Evolutionary conservation across 2,329 filamentous ascomycete genomes (phyloP).

Genomic region (Colletotrichum navitas): DNA sequence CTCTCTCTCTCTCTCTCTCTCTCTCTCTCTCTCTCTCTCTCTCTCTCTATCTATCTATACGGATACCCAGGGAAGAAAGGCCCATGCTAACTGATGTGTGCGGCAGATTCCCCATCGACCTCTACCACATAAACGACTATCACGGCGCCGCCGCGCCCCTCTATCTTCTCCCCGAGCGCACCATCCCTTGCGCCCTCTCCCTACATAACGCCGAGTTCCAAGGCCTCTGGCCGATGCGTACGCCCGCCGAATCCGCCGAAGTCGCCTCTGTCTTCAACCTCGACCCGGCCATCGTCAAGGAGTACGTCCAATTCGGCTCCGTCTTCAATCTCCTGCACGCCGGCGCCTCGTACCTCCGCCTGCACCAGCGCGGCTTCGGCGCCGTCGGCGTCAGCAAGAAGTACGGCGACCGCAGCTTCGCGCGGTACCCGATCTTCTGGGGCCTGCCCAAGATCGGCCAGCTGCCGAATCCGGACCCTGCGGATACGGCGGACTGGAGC

Average conservation of each 20-base stretch:
- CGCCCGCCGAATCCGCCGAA: slow-evolving; percentile 70
- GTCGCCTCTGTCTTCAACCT: slow-evolving; percentile 75
- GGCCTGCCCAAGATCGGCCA: slow-evolving; percentile 72
- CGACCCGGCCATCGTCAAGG: slow-evolving; percentile 65
- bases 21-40: background rate
- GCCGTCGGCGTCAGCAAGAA: slow-evolving; percentile 77
- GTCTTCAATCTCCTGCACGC: slow-evolving; percentile 77
- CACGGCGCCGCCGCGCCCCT: slow-evolving; percentile 73
- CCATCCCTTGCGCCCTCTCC: slow-evolving; percentile 64
- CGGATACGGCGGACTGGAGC: slow-evolving; percentile 72
- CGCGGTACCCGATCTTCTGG: slow-evolving; percentile 78
- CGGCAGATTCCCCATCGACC: slow-evolving; percentile 70
- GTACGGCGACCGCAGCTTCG: slow-evolving; percentile 75
- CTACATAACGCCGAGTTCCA: background rate
- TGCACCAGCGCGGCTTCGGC: slow-evolving; percentile 76
- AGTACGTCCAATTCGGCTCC: slow-evolving; percentile 76
- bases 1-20: background rate
- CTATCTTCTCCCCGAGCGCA: slow-evolving; percentile 69
- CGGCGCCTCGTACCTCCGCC: slow-evolving; percentile 73
- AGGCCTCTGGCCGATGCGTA: slow-evolving; percentile 73
- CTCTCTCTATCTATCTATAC: background rate
- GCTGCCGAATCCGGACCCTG: slow-evolving; percentile 74
- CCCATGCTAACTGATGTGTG: slow-evolving; percentile 49
- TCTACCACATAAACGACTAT: slow-evolving; percentile 78
- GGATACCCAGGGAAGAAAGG: background rate